Evolutionary conservation across 345 rosid genomes (phyloP).

Genomic region (Eucalyptus erythrocorys): DNA sequence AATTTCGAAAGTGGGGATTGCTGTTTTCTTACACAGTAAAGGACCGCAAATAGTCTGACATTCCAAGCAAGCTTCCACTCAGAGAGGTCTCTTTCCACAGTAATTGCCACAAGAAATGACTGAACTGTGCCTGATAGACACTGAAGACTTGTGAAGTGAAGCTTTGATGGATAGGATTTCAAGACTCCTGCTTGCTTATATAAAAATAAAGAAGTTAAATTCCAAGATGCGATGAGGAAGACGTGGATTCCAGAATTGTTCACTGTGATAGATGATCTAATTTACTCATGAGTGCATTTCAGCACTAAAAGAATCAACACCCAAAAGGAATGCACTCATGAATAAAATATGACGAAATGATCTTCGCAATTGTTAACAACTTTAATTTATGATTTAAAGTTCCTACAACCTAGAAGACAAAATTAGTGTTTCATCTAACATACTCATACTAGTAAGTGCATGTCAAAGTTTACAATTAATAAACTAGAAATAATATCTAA

Average conservation of each 20-base stretch:
- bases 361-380: not conserved
- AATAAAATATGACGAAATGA: not conserved
- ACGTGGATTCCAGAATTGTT: not conserved
- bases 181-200: not conserved
- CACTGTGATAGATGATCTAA: not conserved
- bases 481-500: not conserved
- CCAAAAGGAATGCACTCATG: not conserved
- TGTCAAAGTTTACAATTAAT: not conserved
- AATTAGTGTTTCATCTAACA: not conserved
- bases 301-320: not conserved
- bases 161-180: conserved; percentile 7
- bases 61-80: conserved; percentile 14
- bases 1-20: not conserved
- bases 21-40: conserved; percentile 6
- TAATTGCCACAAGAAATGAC: conserved; percentile 5
- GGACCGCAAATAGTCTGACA: not conserved
- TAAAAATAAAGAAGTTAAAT: not conserved
- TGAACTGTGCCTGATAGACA: conserved; percentile 7
- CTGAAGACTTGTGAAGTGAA: conserved; percentile 1
- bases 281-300: not conserved
- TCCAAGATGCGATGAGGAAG: not conserved
- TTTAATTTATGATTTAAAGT: not conserved
- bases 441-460: not conserved
- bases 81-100: conserved; percentile 3
- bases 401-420: not conserved